These are phyloP conservation scores for Magnusiomyces magnusii DNA, from an alignment of 1,139 yeast species.

Conservation along the genomic window DNA sequence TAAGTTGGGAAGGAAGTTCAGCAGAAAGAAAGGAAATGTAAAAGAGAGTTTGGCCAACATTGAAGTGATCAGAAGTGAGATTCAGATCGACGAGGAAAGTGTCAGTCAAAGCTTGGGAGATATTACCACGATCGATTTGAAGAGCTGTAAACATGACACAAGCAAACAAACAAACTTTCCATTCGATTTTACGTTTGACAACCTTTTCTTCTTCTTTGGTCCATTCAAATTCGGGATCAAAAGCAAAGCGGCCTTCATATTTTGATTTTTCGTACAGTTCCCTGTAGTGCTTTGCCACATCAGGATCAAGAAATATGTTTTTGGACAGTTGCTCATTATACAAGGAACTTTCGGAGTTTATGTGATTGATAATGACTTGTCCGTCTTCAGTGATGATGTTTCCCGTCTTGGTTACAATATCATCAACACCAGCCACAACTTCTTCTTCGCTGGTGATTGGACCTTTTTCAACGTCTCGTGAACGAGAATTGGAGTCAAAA, in stretches of 20 bases:
- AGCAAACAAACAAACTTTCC: conserved; percentile 37
- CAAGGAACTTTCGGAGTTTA: background rate
- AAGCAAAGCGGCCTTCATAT: conserved; percentile 74
- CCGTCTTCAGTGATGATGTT: conserved; percentile 21
- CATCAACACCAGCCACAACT: conserved; percentile 13
- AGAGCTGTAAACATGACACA: conserved; percentile 40
- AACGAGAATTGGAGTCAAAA: background rate
- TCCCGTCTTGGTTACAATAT: conserved; percentile 19
- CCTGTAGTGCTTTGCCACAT: conserved; percentile 37
- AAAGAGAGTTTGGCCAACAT: conserved; percentile 42
- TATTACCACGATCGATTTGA: conserved; percentile 45
- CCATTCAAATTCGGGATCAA: conserved; percentile 70
- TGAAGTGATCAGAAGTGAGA: conserved; percentile 42
- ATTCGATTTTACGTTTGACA: conserved; percentile 37
- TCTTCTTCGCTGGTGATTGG: background rate
- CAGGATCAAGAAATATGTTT: conserved; percentile 15
- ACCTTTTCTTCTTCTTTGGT: conserved; percentile 63
- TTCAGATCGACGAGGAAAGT: conserved; percentile 39
- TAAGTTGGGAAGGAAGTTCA: conserved; percentile 46
- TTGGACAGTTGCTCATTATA: background rate
- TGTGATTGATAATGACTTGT: conserved; percentile 13
- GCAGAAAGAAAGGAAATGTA: conserved; percentile 40
- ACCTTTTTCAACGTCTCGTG: background rate
- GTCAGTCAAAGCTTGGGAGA: conserved; percentile 44
- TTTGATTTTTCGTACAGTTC: conserved; percentile 36